Percentiles rank a stretch among this genome's conserved stretches.
These are phyloP conservation scores for Globisporangium apiculatum DNA, from an alignment of 352 stramenopile genomes.

Conservation along the genomic window DNA sequence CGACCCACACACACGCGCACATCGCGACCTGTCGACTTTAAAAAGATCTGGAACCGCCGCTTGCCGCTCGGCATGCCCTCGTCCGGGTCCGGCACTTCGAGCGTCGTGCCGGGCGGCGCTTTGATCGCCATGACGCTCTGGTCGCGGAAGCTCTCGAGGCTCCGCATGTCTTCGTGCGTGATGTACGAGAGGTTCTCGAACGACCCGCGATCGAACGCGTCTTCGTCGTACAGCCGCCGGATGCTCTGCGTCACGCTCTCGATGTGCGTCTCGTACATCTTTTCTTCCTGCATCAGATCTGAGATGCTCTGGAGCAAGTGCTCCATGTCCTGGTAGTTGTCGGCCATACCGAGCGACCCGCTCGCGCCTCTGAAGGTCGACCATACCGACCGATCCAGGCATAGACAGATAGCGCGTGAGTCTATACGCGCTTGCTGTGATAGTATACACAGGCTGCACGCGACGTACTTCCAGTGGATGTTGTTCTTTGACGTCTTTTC, in stretches of 20 bases:
- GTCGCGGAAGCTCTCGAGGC: conserved; percentile 74
- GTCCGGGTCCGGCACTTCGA: conserved; percentile 93
- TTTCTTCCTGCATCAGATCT: conserved; percentile 77
- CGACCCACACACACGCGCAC: conserved; percentile 9
- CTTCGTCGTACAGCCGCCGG: conserved; percentile 77
- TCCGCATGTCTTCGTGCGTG: conserved; percentile 86
- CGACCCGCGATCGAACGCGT: conserved; percentile 66
- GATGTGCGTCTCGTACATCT: conserved; percentile 81
- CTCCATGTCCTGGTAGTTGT: conserved; percentile 62
- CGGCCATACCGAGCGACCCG: conserved; percentile 28
- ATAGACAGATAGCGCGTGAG: not conserved
- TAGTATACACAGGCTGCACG: too few species aligned
- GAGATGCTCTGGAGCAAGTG: conserved; percentile 70
- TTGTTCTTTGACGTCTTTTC: conserved; percentile 98
- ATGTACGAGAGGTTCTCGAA: conserved; percentile 82
- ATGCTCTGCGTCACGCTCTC: conserved; percentile 77
- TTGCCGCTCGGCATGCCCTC: conserved; percentile 88
- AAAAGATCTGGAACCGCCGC: conserved; percentile 91
- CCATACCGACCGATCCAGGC: not conserved
- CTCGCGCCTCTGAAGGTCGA: conserved; percentile 38
- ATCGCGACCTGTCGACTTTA: conserved; percentile 71
- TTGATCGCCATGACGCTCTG: conserved; percentile 94
- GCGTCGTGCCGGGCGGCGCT: conserved; percentile 88
- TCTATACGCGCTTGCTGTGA: too few species aligned
- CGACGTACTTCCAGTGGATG: conserved; percentile 93